Percentiles rank a stretch among this genome's conserved stretches.
These are phyloP conservation scores for Vicia faba DNA, from an alignment of 306 rosid genomes.

Conservation along the genomic window DNA sequence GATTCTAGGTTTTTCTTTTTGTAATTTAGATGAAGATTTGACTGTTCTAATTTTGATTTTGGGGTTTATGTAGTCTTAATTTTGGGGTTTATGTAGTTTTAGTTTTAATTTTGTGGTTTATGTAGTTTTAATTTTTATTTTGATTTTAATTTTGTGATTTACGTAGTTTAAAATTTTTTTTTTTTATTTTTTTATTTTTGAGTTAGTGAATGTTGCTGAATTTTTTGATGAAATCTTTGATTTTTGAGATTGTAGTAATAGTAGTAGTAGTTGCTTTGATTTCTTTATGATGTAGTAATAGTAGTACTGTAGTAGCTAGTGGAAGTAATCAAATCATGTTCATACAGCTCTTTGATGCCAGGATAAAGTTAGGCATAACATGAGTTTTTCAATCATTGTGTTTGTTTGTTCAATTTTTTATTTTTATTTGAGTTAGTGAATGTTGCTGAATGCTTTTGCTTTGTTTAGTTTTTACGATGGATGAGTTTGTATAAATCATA, in stretches of 20 bases:
- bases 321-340: constrained; percentile 24
- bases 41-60: constrained; percentile 10
- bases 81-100: constrained; percentile 21
- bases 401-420: constrained; percentile 10
- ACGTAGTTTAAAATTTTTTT: too few species aligned
- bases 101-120: neutral
- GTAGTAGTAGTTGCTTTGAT: neutral
- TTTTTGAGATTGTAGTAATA: neutral
- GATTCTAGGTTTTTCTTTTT: constrained; percentile 15
- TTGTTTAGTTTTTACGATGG: neutral
- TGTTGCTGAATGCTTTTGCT: constrained; percentile 26
- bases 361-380: constrained; percentile 28
- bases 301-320: neutral
- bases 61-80: neutral
- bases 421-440: constrained; percentile 19
- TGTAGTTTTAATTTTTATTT: too few species aligned
- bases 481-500: constrained; percentile 11
- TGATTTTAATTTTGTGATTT: too few species aligned
- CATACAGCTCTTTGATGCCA: constrained; percentile 19
- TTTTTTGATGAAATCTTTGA: constrained; percentile 27
- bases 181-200: too few species aligned
- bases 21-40: neutral
- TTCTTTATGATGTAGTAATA: neutral
- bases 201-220: too few species aligned
- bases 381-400: constrained; percentile 16